phyloP scores from a whole-genome alignment of 257 asterid species.

The Solanum gandarillasii region DNA sequence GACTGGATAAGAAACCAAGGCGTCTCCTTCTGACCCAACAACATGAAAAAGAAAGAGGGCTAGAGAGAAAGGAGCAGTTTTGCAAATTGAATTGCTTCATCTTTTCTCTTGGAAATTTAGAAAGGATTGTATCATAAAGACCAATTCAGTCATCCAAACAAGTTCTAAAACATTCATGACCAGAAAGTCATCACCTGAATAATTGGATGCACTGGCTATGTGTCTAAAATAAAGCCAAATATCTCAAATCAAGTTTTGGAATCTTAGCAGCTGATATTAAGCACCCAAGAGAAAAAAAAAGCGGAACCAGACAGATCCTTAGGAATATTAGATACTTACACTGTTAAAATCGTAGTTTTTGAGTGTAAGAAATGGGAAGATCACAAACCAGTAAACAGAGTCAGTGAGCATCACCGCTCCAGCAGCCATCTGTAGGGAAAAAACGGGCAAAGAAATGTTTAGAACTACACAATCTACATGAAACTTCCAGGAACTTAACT shows the following conservation, averaged over 20 bases:
- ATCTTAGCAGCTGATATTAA: background rate
- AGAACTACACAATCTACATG: background rate
- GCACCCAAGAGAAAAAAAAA: background rate
- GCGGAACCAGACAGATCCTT: background rate
- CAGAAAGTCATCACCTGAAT: background rate
- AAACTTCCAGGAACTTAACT: background rate
- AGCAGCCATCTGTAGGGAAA: conserved; percentile 59
- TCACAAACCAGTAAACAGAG: conserved; percentile 63
- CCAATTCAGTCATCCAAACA: background rate
- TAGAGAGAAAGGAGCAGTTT: background rate
- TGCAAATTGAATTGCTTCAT: background rate
- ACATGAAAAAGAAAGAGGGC: background rate
- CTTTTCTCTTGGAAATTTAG: background rate
- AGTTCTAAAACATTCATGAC: background rate
- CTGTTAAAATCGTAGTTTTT: conserved; percentile 58
- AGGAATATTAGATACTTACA: conserved; percentile 48
- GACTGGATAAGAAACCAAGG: background rate
- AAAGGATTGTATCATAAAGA: background rate
- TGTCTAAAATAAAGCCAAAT: background rate
- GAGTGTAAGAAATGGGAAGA: conserved; percentile 69
- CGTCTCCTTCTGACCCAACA: background rate
- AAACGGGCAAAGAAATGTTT: background rate
- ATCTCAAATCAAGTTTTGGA: background rate
- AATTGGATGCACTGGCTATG: background rate
- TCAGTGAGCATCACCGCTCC: conserved; percentile 89